Evolutionary conservation across 2,329 filamentous ascomycete genomes (phyloP).

Genomic region (Fusarium foetens): DNA sequence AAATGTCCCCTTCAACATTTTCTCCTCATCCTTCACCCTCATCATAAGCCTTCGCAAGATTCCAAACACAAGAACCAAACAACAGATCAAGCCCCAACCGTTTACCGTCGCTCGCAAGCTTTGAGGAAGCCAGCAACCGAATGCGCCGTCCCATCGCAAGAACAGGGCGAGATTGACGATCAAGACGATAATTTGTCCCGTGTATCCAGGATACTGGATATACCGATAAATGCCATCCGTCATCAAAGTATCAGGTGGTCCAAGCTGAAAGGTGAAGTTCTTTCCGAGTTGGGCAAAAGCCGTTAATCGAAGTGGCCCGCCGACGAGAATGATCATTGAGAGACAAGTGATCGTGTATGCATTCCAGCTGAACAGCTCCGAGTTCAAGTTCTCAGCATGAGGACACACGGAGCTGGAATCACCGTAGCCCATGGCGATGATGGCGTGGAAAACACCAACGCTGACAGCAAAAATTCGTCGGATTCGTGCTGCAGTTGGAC

Average conservation of each 20-base stretch:
- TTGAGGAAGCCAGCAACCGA: background rate
- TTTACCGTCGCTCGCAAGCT: accelerated
- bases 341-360: background rate
- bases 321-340: background rate
- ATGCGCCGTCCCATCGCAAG: background rate
- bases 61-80: background rate
- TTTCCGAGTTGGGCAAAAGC: background rate
- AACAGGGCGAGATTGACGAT: background rate
- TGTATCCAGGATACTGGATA: background rate
- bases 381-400: background rate
- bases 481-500: background rate
- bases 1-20: background rate
- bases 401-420: background rate
- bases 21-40: background rate
- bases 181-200: background rate
- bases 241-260: background rate
- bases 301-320: background rate
- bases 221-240: background rate
- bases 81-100: background rate
- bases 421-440: too few relatives aligned
- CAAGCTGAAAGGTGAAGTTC: background rate
- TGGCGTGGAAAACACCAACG: background rate
- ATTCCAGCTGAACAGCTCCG: background rate
- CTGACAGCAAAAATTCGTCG: background rate
- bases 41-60: background rate